Evolutionary conservation across 768 basidiomycete species (phyloP).

Genomic region (Serendipita sp.): DNA sequence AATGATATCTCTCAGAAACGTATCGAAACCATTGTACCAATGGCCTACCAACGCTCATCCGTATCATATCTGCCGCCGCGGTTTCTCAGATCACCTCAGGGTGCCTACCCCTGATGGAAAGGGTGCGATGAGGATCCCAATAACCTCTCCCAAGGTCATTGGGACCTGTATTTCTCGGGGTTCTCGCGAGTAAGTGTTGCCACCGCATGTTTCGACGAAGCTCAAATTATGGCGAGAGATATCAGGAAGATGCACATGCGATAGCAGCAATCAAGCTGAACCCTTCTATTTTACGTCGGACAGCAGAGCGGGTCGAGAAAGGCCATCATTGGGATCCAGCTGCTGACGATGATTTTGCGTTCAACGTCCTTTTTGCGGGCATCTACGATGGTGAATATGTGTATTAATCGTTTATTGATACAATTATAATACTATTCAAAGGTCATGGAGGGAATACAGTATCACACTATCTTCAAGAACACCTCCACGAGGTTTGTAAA

Average conservation of each 20-base stretch:
- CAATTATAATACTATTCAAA: background rate
- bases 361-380: conserved; percentile 66
- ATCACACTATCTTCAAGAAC: conserved; percentile 67
- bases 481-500: conserved; percentile 38
- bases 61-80: background rate
- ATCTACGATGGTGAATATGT: conserved; percentile 57
- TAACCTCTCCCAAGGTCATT: conserved; percentile 61
- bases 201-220: conserved; percentile 2
- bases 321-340: conserved; percentile 57
- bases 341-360: conserved; percentile 37
- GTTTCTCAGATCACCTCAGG: background rate
- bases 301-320: conserved; percentile 32
- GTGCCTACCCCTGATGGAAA: conserved; percentile 1
- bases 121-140: conserved; percentile 35
- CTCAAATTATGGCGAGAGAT: conserved; percentile 26
- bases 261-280: conserved; percentile 61
- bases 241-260: conserved; percentile 79
- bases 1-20: background rate
- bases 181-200: conserved; percentile 39
- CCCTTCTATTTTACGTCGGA: conserved; percentile 52
- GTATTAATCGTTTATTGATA: background rate
- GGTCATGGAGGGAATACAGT: conserved; percentile 83
- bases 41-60: background rate
- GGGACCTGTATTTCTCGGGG: conserved; percentile 63
- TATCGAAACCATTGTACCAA: background rate